These are phyloP conservation scores for Rhodotorula sp. DNA, from an alignment of 1,284 basidiomycete species.

Conservation along the genomic window DNA sequence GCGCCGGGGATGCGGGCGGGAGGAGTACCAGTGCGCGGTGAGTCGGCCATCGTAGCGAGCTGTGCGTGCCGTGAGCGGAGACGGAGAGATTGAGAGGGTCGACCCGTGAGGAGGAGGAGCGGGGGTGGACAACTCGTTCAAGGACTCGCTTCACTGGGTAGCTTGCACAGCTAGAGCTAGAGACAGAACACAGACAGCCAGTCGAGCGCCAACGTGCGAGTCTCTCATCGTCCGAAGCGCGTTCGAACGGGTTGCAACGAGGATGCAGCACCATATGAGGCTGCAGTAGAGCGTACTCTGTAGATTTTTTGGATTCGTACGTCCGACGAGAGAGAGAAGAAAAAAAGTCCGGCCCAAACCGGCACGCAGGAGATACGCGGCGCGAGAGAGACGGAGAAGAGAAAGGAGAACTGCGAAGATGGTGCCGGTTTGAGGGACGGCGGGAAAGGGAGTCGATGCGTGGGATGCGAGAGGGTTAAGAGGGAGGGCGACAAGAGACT, in stretches of 20 bases:
- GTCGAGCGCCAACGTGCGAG: too few relatives aligned
- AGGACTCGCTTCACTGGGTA: background rate
- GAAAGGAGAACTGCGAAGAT: background rate
- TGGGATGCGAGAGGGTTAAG: background rate
- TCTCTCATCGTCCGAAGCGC: too few relatives aligned
- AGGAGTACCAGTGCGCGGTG: slow-evolving; percentile 9
- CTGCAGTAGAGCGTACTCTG: too few relatives aligned
- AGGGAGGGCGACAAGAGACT: background rate
- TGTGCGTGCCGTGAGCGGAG: background rate
- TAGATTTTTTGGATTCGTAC: too few relatives aligned
- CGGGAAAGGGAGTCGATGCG: background rate
- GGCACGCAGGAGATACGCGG: background rate
- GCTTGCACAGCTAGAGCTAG: background rate
- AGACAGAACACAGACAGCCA: background rate
- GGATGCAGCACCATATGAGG: too few relatives aligned
- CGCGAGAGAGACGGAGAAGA: background rate
- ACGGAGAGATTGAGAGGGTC: background rate
- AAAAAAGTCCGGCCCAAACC: background rate
- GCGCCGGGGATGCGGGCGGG: slow-evolving; percentile 28
- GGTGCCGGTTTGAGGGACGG: too few relatives aligned
- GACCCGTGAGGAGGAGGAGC: slow-evolving; percentile 22
- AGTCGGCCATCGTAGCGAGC: slow-evolving; percentile 24
- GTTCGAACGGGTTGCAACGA: too few relatives aligned
- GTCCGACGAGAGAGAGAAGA: too few relatives aligned
- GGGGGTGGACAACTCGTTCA: background rate